Conservation (phyloP, 169 alveolate genomes). For the Plasmodium billcollinsi region DNA sequence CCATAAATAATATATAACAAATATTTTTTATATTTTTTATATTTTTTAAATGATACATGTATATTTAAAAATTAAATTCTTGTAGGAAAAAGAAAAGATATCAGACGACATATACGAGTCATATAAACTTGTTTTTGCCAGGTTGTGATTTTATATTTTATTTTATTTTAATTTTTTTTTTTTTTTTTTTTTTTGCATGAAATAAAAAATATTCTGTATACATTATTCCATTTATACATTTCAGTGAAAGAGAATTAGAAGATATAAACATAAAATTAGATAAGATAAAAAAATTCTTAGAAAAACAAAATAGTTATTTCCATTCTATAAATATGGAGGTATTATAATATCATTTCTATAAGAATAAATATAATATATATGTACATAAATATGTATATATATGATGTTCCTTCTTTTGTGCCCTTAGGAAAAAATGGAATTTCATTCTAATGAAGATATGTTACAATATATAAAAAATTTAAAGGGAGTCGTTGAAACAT, state of each 20-base stretch:
- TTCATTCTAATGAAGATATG: constrained; percentile 72
- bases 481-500: constrained; percentile 19
- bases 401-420: not conserved
- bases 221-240: not conserved
- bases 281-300: constrained; percentile 55
- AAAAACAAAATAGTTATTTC: constrained; percentile 68
- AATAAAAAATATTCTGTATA: not conserved
- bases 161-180: not conserved
- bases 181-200: too few species aligned
- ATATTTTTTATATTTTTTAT: not conserved
- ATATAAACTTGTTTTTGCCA: constrained; percentile 62
- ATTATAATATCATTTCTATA: not conserved
- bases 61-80: not conserved
- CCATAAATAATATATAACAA: not conserved
- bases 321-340: constrained; percentile 76
- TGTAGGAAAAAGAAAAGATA: constrained; percentile 56
- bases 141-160: not conserved
- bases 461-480: constrained; percentile 66
- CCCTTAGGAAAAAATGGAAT: constrained; percentile 59
- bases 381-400: not conserved
- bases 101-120: constrained; percentile 62
- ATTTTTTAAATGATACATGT: not conserved
- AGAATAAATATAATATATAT: not conserved
- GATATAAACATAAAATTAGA: constrained; percentile 66
- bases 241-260: constrained; percentile 63